Evolutionary conservation across 257 asterid genomes (phyloP).

Genomic region (Lycium barbarum): DNA sequence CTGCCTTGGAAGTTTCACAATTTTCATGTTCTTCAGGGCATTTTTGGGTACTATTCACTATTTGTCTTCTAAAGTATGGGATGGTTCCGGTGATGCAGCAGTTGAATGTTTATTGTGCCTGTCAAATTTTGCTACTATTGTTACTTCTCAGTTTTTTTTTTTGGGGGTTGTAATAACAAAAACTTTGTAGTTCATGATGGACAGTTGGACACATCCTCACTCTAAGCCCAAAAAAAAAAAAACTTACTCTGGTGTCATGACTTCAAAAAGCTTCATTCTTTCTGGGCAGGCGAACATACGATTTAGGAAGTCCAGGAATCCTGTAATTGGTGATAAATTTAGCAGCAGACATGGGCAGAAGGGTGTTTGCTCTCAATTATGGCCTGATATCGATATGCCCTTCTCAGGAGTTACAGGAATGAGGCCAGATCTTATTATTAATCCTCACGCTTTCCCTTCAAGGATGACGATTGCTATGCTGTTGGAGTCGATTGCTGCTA

Average conservation of each 20-base stretch:
- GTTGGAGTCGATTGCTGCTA: conserved; percentile 94
- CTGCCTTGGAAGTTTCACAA: not conserved
- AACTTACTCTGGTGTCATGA: not conserved
- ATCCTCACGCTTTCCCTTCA: conserved; percentile 98
- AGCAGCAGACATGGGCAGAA: conserved; percentile 99
- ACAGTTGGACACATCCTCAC: not conserved
- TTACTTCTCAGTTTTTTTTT: not conserved
- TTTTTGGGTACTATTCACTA: not conserved
- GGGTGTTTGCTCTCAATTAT: conserved; percentile 99
- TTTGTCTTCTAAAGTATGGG: not conserved
- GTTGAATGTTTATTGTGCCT: not conserved
- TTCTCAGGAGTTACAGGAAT: conserved; percentile 88
- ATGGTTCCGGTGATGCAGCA: not conserved
- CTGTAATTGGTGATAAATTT: conserved; percentile 94
- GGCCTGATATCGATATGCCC: conserved; percentile 96
- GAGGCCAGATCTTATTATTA: conserved; percentile 97
- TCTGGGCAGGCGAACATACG: conserved; percentile 84
- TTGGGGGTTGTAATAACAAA: not conserved
- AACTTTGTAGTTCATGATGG: not conserved
- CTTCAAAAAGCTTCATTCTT: conserved; percentile 19
- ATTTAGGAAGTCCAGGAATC: conserved; percentile 83
- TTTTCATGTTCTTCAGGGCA: not conserved
- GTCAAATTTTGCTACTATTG: not conserved
- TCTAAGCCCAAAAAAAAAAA: not conserved
- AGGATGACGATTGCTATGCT: conserved; percentile 99